A percentile compares a stretch with the other conserved stretches of the same genome.
These are phyloP conservation scores for Calonectria naviculata DNA, from an alignment of 2,329 filamentous ascomycete species.

Conservation along the genomic window DNA sequence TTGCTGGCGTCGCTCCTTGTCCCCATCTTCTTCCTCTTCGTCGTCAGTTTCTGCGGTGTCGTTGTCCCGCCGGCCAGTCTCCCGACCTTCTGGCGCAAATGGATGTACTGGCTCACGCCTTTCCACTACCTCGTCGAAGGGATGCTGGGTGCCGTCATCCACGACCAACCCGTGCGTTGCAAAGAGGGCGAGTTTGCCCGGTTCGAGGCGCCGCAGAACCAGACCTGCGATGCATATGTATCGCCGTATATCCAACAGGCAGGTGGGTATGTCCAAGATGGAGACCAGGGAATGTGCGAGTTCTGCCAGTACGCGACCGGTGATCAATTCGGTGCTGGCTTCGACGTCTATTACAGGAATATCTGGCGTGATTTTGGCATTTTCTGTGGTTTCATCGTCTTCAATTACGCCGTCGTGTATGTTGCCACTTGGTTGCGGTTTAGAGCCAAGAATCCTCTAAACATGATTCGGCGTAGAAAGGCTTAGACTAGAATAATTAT, in stretches of 20 bases:
- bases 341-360: conserved; percentile 70
- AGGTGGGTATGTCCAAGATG: conserved; percentile 71
- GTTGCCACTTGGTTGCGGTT: conserved; percentile 53
- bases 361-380: conserved; percentile 76
- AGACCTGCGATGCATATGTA: conserved; percentile 71
- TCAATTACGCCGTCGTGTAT: conserved; percentile 65
- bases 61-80: conserved; percentile 70
- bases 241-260: conserved; percentile 60
- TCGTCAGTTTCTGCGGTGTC: conserved; percentile 77
- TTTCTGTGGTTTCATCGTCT: conserved; percentile 71
- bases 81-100: conserved; percentile 71
- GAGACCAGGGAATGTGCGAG: conserved; percentile 67
- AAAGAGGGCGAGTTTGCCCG: conserved; percentile 66
- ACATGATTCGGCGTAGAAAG: conserved; percentile 41
- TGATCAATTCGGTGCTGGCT: conserved; percentile 67
- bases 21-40: conserved; percentile 77
- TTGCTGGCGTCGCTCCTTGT: conserved; percentile 74
- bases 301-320: conserved; percentile 73
- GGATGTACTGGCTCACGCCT: conserved; percentile 76
- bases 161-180: conserved; percentile 67
- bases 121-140: conserved; percentile 76
- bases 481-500: neutral
- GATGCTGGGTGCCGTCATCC: conserved; percentile 66
- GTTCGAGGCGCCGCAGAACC: conserved; percentile 68
- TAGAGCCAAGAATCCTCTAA: conserved; percentile 51